Conservation (phyloP, 306 rosid species). For the Vicia sativa region DNA sequence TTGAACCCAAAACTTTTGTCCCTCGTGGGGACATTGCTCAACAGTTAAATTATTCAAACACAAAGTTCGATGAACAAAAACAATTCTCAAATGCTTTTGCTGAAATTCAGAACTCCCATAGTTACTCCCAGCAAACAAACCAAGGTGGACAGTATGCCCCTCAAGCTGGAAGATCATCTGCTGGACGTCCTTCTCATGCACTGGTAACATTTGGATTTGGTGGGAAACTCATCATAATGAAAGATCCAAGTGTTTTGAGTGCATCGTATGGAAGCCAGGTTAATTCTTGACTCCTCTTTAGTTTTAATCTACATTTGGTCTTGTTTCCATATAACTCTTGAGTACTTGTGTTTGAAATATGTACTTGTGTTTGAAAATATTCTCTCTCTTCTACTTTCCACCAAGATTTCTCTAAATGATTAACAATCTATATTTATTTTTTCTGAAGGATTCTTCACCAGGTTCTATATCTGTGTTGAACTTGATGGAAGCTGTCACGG, state of each 20-base stretch:
- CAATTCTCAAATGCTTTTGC: slow-evolving; percentile 52
- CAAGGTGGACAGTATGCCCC: slow-evolving; percentile 60
- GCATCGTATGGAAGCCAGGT: slow-evolving; percentile 76
- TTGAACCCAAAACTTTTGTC: slow-evolving; percentile 49
- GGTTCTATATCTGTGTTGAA: slow-evolving; percentile 72
- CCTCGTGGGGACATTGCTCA: slow-evolving; percentile 50
- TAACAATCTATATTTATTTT: slow-evolving; percentile 44
- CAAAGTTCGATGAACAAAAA: slow-evolving; percentile 47
- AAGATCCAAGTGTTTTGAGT: slow-evolving; percentile 55
- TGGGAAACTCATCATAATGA: slow-evolving; percentile 89
- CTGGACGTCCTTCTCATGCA: slow-evolving; percentile 91
- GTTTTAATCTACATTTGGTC: slow-evolving; percentile 34
- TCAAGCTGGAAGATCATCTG: slow-evolving; percentile 68
- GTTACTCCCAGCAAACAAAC: slow-evolving; percentile 56
- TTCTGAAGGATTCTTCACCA: slow-evolving; percentile 66
- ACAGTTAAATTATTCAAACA: slow-evolving; percentile 55
- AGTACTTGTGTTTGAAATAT: slow-evolving; percentile 5
- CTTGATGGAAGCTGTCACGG: slow-evolving; percentile 70
- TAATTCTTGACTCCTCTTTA: slow-evolving; percentile 42
- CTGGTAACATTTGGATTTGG: slow-evolving; percentile 91
- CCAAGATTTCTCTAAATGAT: slow-evolving; percentile 34
- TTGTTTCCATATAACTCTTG: slow-evolving; percentile 20
- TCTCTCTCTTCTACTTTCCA: slow-evolving; percentile 29
- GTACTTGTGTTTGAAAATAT: slow-evolving; percentile 6
- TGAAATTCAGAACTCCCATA: slow-evolving; percentile 52